Evolutionary conservation across 2,329 filamentous ascomycete species (phyloP).

Genomic region (Amphichorda felina): DNA sequence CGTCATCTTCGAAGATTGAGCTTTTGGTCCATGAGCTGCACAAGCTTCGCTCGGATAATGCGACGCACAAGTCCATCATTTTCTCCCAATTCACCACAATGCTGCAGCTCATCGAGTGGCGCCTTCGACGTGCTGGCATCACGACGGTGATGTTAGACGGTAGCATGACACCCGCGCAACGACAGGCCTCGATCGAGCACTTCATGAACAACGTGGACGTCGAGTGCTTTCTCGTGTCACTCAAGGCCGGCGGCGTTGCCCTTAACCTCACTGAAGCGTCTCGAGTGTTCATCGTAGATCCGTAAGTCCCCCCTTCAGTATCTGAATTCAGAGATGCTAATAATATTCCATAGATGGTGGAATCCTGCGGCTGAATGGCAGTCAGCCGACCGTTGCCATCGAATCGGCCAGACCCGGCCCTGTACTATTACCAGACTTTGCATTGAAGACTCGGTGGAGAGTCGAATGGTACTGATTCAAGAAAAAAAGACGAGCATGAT

Average conservation of each 20-base stretch:
- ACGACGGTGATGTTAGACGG: constrained; percentile 97
- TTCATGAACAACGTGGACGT: constrained; percentile 95
- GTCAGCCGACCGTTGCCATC: constrained; percentile 84
- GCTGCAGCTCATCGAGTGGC: constrained; percentile 95
- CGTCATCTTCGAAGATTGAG: constrained; percentile 95
- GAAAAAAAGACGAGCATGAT: constrained; percentile 99
- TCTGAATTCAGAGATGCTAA: constrained; percentile 11
- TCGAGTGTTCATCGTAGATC: constrained; percentile 90
- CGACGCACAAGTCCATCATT: constrained; percentile 92
- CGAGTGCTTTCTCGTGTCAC: constrained; percentile 89
- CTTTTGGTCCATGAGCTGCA: constrained; percentile 90
- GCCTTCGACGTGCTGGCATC: constrained; percentile 89
- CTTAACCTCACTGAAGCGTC: constrained; percentile 93
- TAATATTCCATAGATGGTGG: constrained; percentile 66
- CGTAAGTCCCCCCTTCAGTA: constrained; percentile 43
- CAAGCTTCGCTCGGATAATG: constrained; percentile 81
- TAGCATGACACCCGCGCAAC: constrained; percentile 88
- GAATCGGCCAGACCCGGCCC: constrained; percentile 87
- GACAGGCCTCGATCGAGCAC: constrained; percentile 86
- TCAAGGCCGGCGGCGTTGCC: constrained; percentile 93
- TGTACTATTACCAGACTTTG: constrained; percentile 91
- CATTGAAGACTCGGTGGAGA: constrained; percentile 95
- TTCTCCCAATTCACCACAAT: constrained; percentile 97
- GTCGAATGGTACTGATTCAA: constrained; percentile 86
- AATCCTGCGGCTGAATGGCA: constrained; percentile 99